Conservation (phyloP, 495 filamentous ascomycete species). For the Penicillium pancosmium region DNA sequence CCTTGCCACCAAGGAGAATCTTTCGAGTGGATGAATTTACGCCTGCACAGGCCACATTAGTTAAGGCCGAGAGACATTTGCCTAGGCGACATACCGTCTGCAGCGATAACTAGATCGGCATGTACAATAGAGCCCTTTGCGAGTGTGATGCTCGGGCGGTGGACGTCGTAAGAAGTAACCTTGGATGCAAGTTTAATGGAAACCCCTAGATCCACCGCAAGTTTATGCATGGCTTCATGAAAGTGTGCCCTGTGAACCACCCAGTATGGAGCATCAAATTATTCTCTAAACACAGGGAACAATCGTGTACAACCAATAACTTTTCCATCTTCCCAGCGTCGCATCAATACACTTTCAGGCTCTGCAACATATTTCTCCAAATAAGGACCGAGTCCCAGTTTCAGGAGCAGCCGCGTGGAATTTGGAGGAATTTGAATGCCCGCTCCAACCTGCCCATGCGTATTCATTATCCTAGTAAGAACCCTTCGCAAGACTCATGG, state of each 20-base stretch:
- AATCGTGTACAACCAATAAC: constrained; percentile 40
- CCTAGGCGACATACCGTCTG: constrained; percentile 26
- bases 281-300: constrained; percentile 35
- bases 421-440: constrained; percentile 62
- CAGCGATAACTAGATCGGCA: constrained; percentile 42
- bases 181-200: constrained; percentile 20
- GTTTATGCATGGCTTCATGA: constrained; percentile 32
- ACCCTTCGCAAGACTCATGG: too few species aligned
- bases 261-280: constrained; percentile 40
- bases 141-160: constrained; percentile 22
- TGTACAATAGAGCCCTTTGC: constrained; percentile 8
- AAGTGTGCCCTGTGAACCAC: constrained; percentile 46
- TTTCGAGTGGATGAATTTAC: constrained; percentile 35
- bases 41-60: constrained; percentile 15
- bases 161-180: constrained; percentile 25
- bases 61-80: constrained; percentile 7
- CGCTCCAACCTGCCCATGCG: constrained; percentile 46
- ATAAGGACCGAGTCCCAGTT: constrained; percentile 36
- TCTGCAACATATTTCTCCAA: constrained; percentile 29
- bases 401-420: constrained; percentile 43
- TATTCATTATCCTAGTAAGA: not conserved
- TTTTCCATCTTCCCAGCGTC: constrained; percentile 42
- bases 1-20: constrained; percentile 25
- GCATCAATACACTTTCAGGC: constrained; percentile 34
- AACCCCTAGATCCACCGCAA: constrained; percentile 37